These are phyloP conservation scores for Imleria badia DNA, from an alignment of 768 basidiomycete genomes.

Conservation along the genomic window DNA sequence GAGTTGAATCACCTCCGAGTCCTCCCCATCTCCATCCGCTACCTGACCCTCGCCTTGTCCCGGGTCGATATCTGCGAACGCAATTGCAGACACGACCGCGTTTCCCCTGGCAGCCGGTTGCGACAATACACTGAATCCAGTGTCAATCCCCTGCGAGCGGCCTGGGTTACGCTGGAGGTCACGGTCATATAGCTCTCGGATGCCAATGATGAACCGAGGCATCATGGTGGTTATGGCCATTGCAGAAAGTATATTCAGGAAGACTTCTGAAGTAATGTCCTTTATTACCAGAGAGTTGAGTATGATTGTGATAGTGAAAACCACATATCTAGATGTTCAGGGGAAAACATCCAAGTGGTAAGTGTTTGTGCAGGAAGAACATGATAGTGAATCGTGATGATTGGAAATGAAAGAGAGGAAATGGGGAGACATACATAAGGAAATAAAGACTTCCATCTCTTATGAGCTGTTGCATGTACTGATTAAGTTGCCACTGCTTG, in stretches of 20 bases:
- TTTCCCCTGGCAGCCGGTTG: too few species aligned
- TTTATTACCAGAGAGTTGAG: background rate
- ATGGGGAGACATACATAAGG: conserved; percentile 23
- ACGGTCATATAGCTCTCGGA: background rate
- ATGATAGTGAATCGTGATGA: background rate
- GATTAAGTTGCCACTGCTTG: background rate
- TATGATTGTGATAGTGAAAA: background rate
- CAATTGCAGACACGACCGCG: too few species aligned
- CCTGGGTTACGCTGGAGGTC: background rate
- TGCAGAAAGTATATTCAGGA: background rate
- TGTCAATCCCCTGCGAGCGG: background rate
- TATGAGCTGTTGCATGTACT: background rate
- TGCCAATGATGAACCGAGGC: background rate
- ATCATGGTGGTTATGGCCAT: background rate
- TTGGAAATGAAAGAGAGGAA: too few species aligned
- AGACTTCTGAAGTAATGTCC: too few species aligned
- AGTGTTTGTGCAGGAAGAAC: too few species aligned
- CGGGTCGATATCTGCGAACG: too few species aligned
- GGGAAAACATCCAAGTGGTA: too few species aligned
- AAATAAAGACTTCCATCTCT: conserved; percentile 12
- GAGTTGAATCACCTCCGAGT: too few species aligned
- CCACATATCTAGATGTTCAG: too few species aligned
- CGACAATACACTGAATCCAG: background rate
- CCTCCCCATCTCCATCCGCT: too few species aligned
- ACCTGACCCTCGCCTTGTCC: too few species aligned